phyloP scores from a whole-genome alignment of 371 early-diverging fungal genomes.

The Mucor irregularis region DNA sequence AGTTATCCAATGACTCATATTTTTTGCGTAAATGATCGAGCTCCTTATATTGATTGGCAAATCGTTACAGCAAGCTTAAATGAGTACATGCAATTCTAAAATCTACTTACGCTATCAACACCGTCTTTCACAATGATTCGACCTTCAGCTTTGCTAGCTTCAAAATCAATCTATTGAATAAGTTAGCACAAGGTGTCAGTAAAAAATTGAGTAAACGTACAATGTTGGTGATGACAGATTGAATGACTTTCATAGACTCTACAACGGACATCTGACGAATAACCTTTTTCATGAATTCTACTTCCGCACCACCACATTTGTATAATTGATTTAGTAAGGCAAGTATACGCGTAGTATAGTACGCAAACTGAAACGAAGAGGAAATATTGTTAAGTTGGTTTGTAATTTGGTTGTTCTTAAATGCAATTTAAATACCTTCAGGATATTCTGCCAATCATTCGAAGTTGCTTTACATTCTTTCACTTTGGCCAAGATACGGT shows the following conservation, averaged over 20 bases:
- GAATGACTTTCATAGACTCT: slow-evolving; percentile 49
- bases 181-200: not conserved
- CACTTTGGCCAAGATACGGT: slow-evolving; percentile 52
- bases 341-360: slow-evolving; percentile 56
- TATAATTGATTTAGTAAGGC: slow-evolving; percentile 28
- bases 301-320: not conserved
- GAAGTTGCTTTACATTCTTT: slow-evolving; percentile 47
- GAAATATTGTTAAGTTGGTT: too few relatives aligned
- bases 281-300: slow-evolving; percentile 47
- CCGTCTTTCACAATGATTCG: slow-evolving; percentile 61
- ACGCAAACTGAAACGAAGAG: slow-evolving; percentile 69
- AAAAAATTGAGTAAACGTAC: slow-evolving; percentile 23
- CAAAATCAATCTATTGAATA: slow-evolving; percentile 73
- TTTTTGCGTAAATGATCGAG: slow-evolving; percentile 63
- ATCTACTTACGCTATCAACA: slow-evolving; percentile 55
- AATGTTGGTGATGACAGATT: slow-evolving; percentile 51
- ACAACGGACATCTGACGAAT: not conserved
- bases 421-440: too few relatives aligned
- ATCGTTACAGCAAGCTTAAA: not conserved
- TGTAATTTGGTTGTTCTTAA: too few relatives aligned
- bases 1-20: slow-evolving; percentile 58
- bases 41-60: slow-evolving; percentile 23
- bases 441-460: slow-evolving; percentile 69
- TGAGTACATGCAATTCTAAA: too few relatives aligned
- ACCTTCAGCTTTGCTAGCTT: slow-evolving; percentile 56